phyloP scores from a whole-genome alignment of 441 rosid genomes.

The Euphorbia celastroides region DNA sequence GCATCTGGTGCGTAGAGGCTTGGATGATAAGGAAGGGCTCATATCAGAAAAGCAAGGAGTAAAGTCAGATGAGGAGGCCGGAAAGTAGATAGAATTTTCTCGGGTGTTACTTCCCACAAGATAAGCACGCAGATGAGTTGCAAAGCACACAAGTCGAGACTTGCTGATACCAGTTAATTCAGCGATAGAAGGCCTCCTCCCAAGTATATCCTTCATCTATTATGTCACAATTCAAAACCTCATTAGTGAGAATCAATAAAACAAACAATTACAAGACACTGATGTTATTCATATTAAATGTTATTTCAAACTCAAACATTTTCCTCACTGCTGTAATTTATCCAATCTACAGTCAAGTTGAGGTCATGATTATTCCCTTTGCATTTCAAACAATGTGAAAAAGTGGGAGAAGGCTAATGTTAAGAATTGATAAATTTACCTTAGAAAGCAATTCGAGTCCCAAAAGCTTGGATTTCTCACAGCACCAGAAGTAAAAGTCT shows the following conservation, averaged over 20 bases:
- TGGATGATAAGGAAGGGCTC: conserved; percentile 22
- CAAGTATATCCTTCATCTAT: conserved; percentile 78
- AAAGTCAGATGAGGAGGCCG: conserved; percentile 21
- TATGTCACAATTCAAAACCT: not conserved
- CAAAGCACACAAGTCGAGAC: conserved; percentile 80
- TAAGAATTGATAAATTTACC: conserved; percentile 39
- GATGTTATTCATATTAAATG: no score
- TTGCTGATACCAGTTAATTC: conserved; percentile 85
- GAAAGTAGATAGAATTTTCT: conserved; percentile 25
- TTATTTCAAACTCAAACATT: no score
- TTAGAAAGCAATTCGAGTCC: conserved; percentile 76
- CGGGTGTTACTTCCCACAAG: conserved; percentile 50
- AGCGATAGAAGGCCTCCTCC: conserved; percentile 77
- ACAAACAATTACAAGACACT: no score
- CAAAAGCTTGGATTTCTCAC: conserved; percentile 81
- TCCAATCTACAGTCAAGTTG: no score
- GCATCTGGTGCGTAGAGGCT: conserved; percentile 42
- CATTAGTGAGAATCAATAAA: conserved; percentile 6
- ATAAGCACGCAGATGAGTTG: conserved; percentile 70
- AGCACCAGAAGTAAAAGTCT: conserved; percentile 78
- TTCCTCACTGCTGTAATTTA: no score
- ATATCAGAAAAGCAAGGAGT: conserved; percentile 21
- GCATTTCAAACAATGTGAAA: not conserved
- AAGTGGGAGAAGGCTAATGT: not conserved
- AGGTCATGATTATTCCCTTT: not conserved